Percentiles rank a stretch among this genome's conserved stretches.
Conservation (phyloP, 352 stramenopile genomes). For the Chrysophaeum taylorii region DNA sequence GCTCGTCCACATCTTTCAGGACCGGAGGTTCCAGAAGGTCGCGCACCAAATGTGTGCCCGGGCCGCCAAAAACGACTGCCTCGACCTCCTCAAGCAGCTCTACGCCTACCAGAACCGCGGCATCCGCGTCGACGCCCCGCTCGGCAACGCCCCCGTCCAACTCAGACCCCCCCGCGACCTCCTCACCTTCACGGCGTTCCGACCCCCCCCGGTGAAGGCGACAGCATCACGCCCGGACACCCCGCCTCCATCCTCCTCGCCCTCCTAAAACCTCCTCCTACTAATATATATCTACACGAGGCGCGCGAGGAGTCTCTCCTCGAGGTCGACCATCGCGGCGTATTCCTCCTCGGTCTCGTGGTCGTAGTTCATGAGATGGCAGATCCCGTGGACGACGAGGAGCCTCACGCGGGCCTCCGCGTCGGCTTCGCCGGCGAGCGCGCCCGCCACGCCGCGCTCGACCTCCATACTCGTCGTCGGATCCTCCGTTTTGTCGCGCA, state of each 20-base stretch:
- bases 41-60: conserved; percentile 2
- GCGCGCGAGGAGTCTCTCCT: too few species aligned
- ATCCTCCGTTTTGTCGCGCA: neutral
- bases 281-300: too few species aligned
- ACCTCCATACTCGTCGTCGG: neutral
- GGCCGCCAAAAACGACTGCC: neutral
- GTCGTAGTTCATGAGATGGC: conserved; percentile 37
- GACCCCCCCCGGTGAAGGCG: too few species aligned
- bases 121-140: neutral
- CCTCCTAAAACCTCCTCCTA: too few species aligned
- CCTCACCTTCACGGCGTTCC: neutral
- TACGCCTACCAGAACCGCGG: conserved; percentile 3
- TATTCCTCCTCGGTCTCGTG: conserved; percentile 40
- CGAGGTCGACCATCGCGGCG: conserved; percentile 31
- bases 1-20: conserved; percentile 18
- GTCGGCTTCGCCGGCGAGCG: conserved; percentile 24
- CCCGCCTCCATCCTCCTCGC: too few species aligned
- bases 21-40: conserved; percentile 6
- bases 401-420: conserved; percentile 30
- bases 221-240: too few species aligned
- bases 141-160: neutral
- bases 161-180: neutral
- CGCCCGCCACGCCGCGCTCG: conserved; percentile 29
- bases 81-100: conserved; percentile 6
- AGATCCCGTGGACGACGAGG: conserved; percentile 34